These are phyloP conservation scores for Carex arenaria DNA, from an alignment of 202 grass and related monocot genomes.

Conservation along the genomic window DNA sequence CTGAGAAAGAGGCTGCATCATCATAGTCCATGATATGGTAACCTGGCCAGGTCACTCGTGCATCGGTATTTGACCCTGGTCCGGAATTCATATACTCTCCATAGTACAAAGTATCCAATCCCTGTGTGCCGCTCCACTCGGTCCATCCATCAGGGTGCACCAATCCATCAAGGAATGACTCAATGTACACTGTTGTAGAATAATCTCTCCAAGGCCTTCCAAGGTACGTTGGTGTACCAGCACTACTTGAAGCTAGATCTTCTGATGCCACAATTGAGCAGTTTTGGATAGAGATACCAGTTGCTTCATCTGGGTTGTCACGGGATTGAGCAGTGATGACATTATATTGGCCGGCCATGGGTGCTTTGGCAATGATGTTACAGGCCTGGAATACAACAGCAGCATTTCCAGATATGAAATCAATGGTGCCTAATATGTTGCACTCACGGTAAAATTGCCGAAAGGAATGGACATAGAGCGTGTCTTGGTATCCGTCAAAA, in stretches of 20 bases:
- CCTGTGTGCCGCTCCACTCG: constrained; percentile 40
- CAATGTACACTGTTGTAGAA: constrained; percentile 55
- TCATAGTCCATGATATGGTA: constrained; percentile 53
- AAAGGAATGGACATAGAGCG: constrained; percentile 88
- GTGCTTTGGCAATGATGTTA: constrained; percentile 35
- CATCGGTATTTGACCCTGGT: constrained; percentile 41
- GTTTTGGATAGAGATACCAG: constrained; percentile 67
- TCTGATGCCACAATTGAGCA: constrained; percentile 47
- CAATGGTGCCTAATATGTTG: constrained; percentile 63
- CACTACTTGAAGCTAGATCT: not conserved
- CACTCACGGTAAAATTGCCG: constrained; percentile 93
- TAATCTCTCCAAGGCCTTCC: constrained; percentile 67
- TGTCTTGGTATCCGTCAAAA: constrained; percentile 68
- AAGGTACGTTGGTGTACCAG: constrained; percentile 40
- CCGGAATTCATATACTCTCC: constrained; percentile 80
- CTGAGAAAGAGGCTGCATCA: constrained; percentile 53
- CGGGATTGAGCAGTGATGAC: constrained; percentile 58
- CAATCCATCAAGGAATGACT: constrained; percentile 50
- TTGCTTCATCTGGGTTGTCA: constrained; percentile 54
- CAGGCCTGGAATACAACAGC: constrained; percentile 82
- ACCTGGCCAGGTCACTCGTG: constrained; percentile 48
- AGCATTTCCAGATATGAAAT: constrained; percentile 80
- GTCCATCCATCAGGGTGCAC: constrained; percentile 57
- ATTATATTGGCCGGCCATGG: constrained; percentile 46
- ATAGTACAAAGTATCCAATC: constrained; percentile 53